These are phyloP conservation scores for Pseudocercospora ulei DNA, from an alignment of 2,329 filamentous ascomycete genomes.

Conservation along the genomic window DNA sequence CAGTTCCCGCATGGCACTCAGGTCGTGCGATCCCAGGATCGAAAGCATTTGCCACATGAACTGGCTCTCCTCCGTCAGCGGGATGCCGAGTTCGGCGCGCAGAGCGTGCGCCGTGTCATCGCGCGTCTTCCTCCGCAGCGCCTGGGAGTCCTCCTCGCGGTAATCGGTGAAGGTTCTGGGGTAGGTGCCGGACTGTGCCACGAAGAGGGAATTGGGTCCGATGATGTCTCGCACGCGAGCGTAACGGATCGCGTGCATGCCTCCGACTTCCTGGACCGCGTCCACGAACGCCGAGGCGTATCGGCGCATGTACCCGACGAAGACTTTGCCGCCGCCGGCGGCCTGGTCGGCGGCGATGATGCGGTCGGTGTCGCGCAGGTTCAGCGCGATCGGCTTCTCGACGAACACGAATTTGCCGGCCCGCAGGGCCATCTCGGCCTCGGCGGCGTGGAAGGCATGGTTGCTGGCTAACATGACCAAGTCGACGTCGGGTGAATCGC, in stretches of 20 bases:
- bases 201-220: constrained; percentile 46
- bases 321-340: constrained; percentile 36
- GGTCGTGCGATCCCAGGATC: constrained; percentile 47
- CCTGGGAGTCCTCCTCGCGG: too few relatives aligned
- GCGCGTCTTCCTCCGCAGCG: not conserved
- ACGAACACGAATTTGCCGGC: constrained; percentile 50
- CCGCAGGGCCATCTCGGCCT: constrained; percentile 46
- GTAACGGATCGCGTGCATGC: constrained; percentile 47
- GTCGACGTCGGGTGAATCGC: too few relatives aligned
- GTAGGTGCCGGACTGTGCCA: constrained; percentile 44
- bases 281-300: constrained; percentile 49
- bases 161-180: constrained; percentile 40
- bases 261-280: constrained; percentile 47
- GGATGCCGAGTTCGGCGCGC: constrained; percentile 30
- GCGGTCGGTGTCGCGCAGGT: constrained; percentile 39
- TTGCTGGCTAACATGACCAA: constrained; percentile 47
- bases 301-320: constrained; percentile 54
- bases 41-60: constrained; percentile 40
- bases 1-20: constrained; percentile 48
- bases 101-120: constrained; percentile 29
- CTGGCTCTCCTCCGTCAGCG: constrained; percentile 29
- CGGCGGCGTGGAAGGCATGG: constrained; percentile 48
- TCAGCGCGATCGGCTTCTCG: constrained; percentile 51
- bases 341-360: constrained; percentile 45
- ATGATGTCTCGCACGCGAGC: constrained; percentile 48